A percentile compares a stretch with the other conserved stretches of the same genome.
phyloP scores from a whole-genome alignment of 345 rosid genomes.

The Aquilaria yunnanensis region DNA sequence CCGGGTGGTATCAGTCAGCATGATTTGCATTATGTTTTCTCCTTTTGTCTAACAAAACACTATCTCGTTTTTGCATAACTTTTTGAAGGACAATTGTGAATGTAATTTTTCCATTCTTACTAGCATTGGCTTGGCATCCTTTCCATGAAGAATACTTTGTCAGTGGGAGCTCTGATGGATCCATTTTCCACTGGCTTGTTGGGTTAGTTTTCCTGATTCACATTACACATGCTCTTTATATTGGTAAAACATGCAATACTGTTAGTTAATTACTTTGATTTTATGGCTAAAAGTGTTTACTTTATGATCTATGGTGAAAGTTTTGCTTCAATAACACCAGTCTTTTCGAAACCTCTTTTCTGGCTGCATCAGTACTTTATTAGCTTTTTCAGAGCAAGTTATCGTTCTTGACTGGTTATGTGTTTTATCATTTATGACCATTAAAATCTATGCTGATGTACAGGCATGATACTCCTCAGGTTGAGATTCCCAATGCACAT shows the following conservation, averaged over 20 bases:
- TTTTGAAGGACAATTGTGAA: constrained; percentile 1
- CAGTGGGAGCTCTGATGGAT: constrained; percentile 92
- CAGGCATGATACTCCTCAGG: constrained; percentile 97
- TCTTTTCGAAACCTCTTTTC: neutral
- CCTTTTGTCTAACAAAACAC: constrained; percentile 11
- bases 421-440: constrained; percentile 11
- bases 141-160: constrained; percentile 97
- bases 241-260: neutral
- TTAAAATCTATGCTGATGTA: constrained; percentile 14
- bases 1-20: too few relatives aligned
- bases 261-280: too few relatives aligned
- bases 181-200: constrained; percentile 94
- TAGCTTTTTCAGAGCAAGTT: too few relatives aligned
- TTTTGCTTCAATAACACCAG: neutral
- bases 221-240: neutral
- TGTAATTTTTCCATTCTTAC: constrained; percentile 6
- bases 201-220: constrained; percentile 45
- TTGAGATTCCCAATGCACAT: constrained; percentile 79
- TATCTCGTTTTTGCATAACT: neutral
- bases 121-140: constrained; percentile 99
- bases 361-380: too few relatives aligned
- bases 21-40: constrained; percentile 8
- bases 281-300: neutral
- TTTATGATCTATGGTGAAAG: neutral
- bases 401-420: too few relatives aligned